Evolutionary conservation across 2,329 filamentous ascomycete species (phyloP).

Genomic region (Atkinsonella texensis): DNA sequence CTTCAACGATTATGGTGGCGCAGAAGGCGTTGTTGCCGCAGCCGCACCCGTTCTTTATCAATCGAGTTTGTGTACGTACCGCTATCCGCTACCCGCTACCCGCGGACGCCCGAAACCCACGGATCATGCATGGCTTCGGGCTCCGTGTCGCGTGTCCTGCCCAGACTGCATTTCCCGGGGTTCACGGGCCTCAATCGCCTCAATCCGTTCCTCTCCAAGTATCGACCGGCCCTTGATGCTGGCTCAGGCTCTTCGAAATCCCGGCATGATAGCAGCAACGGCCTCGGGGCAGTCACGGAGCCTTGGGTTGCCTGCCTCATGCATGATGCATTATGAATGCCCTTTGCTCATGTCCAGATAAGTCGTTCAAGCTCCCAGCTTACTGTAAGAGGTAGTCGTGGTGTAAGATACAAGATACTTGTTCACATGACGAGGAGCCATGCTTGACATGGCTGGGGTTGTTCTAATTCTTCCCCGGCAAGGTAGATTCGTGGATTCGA

Average conservation of each 20-base stretch:
- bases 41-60: too few species aligned
- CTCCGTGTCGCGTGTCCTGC: conserved; percentile 1
- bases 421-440: too few species aligned
- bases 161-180: neutral
- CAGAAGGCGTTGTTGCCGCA: too few species aligned
- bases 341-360: too few species aligned
- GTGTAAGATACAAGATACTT: too few species aligned
- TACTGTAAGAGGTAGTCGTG: too few species aligned
- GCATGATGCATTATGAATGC: neutral
- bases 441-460: too few species aligned
- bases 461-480: too few species aligned
- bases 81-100: conserved; percentile 1
- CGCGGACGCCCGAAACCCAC: conserved; percentile 4
- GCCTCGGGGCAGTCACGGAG: neutral
- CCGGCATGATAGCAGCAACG: neutral
- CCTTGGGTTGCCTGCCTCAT: neutral
- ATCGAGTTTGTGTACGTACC: neutral
- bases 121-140: conserved; percentile 4
- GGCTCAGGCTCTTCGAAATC: neutral
- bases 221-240: neutral
- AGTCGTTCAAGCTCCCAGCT: too few species aligned
- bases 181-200: neutral
- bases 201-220: neutral
- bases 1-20: too few species aligned
- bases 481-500: too few species aligned